A percentile compares a stretch with the other conserved stretches of the same genome.
Conservation (phyloP, 2,329 filamentous ascomycete species). For the Claviceps sp. region DNA sequence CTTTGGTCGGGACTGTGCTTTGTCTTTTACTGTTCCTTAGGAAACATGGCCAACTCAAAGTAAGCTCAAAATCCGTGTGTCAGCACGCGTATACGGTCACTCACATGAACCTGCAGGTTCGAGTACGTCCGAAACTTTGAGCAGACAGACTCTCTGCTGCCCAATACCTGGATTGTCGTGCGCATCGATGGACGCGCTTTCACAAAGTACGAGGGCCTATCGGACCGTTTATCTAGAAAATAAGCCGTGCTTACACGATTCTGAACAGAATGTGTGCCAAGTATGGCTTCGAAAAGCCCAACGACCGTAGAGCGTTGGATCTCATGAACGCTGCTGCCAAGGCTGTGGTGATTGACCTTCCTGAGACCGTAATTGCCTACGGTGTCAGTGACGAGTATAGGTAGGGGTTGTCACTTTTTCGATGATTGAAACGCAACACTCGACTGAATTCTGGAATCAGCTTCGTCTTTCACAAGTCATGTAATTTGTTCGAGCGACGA, state of each 20-base stretch:
- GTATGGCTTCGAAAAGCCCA: slow-evolving; percentile 83
- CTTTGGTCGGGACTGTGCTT: background rate
- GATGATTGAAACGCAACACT: background rate
- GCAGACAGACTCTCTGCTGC: slow-evolving; percentile 64
- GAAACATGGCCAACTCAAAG: slow-evolving; percentile 43
- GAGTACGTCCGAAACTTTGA: slow-evolving; percentile 92
- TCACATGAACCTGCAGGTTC: slow-evolving; percentile 42
- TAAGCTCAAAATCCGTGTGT: slow-evolving; percentile 14
- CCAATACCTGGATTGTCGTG: slow-evolving; percentile 91
- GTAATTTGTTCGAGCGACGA: slow-evolving; percentile 72
- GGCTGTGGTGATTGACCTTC: slow-evolving; percentile 68
- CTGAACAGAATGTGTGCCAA: slow-evolving; percentile 57
- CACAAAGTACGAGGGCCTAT: slow-evolving; percentile 54
- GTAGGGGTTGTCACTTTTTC: slow-evolving; percentile 23
- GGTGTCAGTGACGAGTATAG: slow-evolving; percentile 92
- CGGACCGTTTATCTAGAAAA: too few relatives aligned
- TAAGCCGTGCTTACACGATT: slow-evolving; percentile 5
- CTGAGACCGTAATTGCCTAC: slow-evolving; percentile 79
- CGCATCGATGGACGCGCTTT: slow-evolving; percentile 90
- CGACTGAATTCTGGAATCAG: slow-evolving; percentile 28
- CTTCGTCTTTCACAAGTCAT: slow-evolving; percentile 79
- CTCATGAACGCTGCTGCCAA: slow-evolving; percentile 93
- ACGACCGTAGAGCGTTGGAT: slow-evolving; percentile 73
- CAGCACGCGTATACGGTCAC: background rate
- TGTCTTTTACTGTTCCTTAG: background rate